A percentile compares a stretch with the other conserved stretches of the same genome.
These are phyloP conservation scores for Porphyrellus cyaneotinctus DNA, from an alignment of 768 basidiomycete genomes.

Conservation along the genomic window DNA sequence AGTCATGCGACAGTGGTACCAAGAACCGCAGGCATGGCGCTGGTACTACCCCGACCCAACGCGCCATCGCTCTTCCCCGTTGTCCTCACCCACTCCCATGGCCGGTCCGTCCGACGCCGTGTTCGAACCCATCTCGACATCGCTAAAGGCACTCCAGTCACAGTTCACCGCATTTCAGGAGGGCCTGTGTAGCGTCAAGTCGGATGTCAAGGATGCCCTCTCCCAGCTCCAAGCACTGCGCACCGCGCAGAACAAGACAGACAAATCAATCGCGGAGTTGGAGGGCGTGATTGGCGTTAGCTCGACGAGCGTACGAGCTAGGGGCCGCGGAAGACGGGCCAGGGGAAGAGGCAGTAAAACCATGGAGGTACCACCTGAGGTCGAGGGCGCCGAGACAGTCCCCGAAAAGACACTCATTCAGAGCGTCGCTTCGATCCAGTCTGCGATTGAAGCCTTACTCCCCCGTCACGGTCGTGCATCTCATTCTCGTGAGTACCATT, in stretches of 20 bases:
- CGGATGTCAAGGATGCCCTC: constrained; percentile 16
- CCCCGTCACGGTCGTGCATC: constrained; percentile 1
- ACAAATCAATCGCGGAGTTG: constrained; percentile 6
- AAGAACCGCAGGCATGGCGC: background rate
- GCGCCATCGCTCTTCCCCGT: too few relatives aligned
- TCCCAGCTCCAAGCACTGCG: constrained; percentile 14
- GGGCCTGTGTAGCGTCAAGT: constrained; percentile 2
- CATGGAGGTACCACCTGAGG: background rate
- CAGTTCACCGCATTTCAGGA: constrained; percentile 16
- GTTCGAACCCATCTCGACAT: background rate
- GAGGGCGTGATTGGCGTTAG: constrained; percentile 14
- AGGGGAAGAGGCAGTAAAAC: background rate
- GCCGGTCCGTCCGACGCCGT: background rate
- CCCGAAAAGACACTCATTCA: constrained; percentile 6
- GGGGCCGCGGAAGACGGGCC: background rate
- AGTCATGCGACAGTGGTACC: background rate
- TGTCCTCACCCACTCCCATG: background rate
- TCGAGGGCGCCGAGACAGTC: background rate
- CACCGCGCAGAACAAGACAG: constrained; percentile 12
- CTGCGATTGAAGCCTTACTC: constrained; percentile 19
- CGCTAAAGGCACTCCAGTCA: constrained; percentile 8
- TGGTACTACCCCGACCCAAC: background rate
- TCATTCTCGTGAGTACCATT: constrained; percentile 10
- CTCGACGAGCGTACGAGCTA: background rate
- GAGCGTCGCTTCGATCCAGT: constrained; percentile 18